These are phyloP conservation scores for Jasminum sambac DNA, from an alignment of 257 asterid genomes.

Conservation along the genomic window DNA sequence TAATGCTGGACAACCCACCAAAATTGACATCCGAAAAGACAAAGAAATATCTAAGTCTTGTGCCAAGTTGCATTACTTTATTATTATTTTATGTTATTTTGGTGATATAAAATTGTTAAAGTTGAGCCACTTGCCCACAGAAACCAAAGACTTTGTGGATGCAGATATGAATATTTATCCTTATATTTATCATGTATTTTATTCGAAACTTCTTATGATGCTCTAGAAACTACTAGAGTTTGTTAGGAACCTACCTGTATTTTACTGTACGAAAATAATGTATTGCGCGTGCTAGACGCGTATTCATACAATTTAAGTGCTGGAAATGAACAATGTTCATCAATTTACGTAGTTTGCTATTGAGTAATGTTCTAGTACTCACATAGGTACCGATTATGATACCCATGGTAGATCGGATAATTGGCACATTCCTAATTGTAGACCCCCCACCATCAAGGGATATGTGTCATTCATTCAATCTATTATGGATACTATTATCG, in stretches of 20 bases:
- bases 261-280: no score
- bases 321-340: no score
- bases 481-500: no score
- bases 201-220: background rate
- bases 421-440: no score
- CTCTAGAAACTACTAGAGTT: background rate
- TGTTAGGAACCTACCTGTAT: background rate
- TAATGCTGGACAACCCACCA: background rate
- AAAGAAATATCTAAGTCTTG: background rate
- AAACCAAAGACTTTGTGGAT: background rate
- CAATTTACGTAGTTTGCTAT: no score
- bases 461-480: no score
- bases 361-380: no score
- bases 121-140: background rate
- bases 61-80: background rate
- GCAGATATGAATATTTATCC: background rate
- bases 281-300: no score
- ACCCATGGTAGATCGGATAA: no score
- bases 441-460: no score
- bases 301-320: no score
- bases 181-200: background rate
- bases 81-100: background rate
- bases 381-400: no score
- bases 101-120: background rate
- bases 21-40: background rate